phyloP scores from a whole-genome alignment of 305 asterid genomes.

The Solanum chacoense region DNA sequence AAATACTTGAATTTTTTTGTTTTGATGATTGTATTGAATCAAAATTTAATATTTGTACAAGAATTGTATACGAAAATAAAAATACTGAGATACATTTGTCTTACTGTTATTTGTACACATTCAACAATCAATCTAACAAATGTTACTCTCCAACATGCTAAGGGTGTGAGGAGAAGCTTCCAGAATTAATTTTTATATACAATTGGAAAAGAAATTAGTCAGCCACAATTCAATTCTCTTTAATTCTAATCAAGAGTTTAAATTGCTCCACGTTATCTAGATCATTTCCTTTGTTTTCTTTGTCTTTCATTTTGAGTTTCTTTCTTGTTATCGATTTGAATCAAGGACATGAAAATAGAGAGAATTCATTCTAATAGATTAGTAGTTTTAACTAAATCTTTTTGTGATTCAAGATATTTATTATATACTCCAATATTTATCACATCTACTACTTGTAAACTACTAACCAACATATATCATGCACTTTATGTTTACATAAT shows the following conservation, averaged over 20 bases:
- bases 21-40: background rate
- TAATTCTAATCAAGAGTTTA: background rate
- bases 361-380: background rate
- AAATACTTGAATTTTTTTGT: background rate
- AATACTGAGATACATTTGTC: background rate
- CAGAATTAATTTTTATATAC: background rate
- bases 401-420: background rate
- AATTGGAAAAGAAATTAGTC: background rate
- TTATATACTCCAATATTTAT: background rate
- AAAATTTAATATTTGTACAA: background rate
- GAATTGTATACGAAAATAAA: background rate
- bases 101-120: background rate
- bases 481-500: background rate
- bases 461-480: background rate
- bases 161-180: background rate
- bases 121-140: background rate
- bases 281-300: background rate
- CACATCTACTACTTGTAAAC: background rate
- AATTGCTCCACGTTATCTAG: background rate
- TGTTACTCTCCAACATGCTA: background rate
- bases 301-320: no score
- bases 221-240: background rate
- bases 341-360: background rate
- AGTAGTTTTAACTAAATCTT: background rate
- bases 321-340: background rate